These are phyloP conservation scores for Gloeopeniophorella convolvens DNA, from an alignment of 768 basidiomycete species.

Conservation along the genomic window DNA sequence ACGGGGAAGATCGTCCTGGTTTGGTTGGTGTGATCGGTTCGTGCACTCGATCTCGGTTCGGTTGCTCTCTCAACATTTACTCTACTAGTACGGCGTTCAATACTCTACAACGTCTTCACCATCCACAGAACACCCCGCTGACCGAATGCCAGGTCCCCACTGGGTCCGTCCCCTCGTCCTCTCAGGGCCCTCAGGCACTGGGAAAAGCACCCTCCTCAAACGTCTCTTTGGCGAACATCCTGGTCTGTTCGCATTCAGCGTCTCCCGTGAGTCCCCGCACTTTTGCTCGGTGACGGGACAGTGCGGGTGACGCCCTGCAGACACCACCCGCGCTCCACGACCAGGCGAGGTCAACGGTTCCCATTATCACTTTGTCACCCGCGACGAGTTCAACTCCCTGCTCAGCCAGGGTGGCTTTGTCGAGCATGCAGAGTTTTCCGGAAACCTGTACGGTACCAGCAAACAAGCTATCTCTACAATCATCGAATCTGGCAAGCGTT, in stretches of 20 bases:
- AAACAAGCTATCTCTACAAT: constrained; percentile 69
- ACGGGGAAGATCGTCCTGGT: too few species aligned
- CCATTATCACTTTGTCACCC: constrained; percentile 81
- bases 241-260: constrained; percentile 85
- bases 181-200: constrained; percentile 89
- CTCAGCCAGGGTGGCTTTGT: constrained; percentile 74
- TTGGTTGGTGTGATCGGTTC: too few species aligned
- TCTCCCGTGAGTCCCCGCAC: constrained; percentile 59
- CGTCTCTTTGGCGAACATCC: constrained; percentile 78
- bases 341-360: constrained; percentile 76
- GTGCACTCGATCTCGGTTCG: too few species aligned
- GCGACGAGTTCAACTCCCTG: constrained; percentile 65
- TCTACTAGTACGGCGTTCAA: too few species aligned
- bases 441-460: constrained; percentile 91
- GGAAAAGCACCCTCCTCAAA: constrained; percentile 85
- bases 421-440: constrained; percentile 90
- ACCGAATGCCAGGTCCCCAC: constrained; percentile 28
- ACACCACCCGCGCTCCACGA: constrained; percentile 84
- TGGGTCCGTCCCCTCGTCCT: constrained; percentile 75
- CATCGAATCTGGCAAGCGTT: constrained; percentile 62
- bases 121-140: too few species aligned
- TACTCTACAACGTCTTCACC: too few species aligned
- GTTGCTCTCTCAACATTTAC: too few species aligned
- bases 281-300: constrained; percentile 2
- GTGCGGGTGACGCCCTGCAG: constrained; percentile 33